These are phyloP conservation scores for Calonectria pauciramosa DNA, from an alignment of 2,329 filamentous ascomycete genomes.

Conservation along the genomic window DNA sequence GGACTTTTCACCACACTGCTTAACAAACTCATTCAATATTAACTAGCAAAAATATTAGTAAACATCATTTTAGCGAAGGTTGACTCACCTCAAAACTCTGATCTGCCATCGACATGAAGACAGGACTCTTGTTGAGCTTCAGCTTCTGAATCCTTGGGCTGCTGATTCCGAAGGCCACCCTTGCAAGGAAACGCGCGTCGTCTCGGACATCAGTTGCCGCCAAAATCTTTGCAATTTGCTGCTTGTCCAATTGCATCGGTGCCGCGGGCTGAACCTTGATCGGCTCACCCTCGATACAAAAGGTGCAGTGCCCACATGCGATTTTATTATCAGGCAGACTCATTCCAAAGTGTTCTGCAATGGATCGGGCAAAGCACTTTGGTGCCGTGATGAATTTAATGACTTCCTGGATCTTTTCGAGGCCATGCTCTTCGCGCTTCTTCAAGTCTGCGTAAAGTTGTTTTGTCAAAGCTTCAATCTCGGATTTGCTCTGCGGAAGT, in stretches of 20 bases:
- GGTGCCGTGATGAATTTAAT: constrained; percentile 65
- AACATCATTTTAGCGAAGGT: background rate
- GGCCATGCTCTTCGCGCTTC: constrained; percentile 64
- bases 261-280: constrained; percentile 56
- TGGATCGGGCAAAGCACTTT: constrained; percentile 64
- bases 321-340: constrained; percentile 56
- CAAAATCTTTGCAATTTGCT: constrained; percentile 60
- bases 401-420: constrained; percentile 64
- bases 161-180: constrained; percentile 72
- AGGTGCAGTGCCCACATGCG: constrained; percentile 69
- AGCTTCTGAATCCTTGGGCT: constrained; percentile 67
- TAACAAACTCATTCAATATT: background rate
- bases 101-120: constrained; percentile 68
- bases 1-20: background rate
- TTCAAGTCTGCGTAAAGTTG: constrained; percentile 65
- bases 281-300: constrained; percentile 46
- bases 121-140: constrained; percentile 58
- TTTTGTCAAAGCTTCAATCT: constrained; percentile 60
- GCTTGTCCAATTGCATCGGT: constrained; percentile 53
- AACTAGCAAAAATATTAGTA: background rate
- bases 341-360: constrained; percentile 72
- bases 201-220: constrained; percentile 61
- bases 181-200: constrained; percentile 70
- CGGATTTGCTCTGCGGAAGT: constrained; percentile 57
- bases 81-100: constrained; percentile 64